Conservation (phyloP, 164 flowering plant genomes). For the Liquidambar formosana region DNA sequence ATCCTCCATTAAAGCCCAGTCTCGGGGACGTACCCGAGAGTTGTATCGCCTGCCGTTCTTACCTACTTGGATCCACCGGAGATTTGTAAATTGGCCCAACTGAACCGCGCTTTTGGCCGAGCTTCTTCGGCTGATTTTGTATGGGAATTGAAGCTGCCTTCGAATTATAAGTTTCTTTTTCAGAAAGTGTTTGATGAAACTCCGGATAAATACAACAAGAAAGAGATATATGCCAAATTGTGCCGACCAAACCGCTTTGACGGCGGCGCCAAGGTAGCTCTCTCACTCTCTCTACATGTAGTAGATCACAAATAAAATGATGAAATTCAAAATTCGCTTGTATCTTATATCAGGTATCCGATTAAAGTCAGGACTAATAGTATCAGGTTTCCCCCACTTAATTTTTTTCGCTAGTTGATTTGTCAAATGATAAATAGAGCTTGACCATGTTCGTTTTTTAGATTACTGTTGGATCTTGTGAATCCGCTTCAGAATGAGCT, state of each 20-base stretch:
- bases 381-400: background rate
- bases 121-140: constrained; percentile 48
- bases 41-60: constrained; percentile 36
- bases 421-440: background rate
- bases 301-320: no score
- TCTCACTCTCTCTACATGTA: constrained; percentile 2
- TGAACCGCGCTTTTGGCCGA: constrained; percentile 32
- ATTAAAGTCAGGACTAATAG: no score
- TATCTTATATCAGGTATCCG: no score
- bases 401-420: background rate
- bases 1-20: constrained; percentile 9
- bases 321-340: no score
- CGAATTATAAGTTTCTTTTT: constrained; percentile 33
- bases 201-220: constrained; percentile 23
- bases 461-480: no score
- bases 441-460: no score
- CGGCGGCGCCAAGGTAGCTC: constrained; percentile 61
- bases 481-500: no score
- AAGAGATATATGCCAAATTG: constrained; percentile 35
- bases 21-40: constrained; percentile 47
- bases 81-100: constrained; percentile 38
- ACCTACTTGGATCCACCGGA: constrained; percentile 40
- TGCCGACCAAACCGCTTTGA: constrained; percentile 48
- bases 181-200: constrained; percentile 18
- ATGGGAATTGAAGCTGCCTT: constrained; percentile 51